Base-by-base conservation (phyloP, 768 basidiomycete genomes). In the Chalciporus piperatus region DNA sequence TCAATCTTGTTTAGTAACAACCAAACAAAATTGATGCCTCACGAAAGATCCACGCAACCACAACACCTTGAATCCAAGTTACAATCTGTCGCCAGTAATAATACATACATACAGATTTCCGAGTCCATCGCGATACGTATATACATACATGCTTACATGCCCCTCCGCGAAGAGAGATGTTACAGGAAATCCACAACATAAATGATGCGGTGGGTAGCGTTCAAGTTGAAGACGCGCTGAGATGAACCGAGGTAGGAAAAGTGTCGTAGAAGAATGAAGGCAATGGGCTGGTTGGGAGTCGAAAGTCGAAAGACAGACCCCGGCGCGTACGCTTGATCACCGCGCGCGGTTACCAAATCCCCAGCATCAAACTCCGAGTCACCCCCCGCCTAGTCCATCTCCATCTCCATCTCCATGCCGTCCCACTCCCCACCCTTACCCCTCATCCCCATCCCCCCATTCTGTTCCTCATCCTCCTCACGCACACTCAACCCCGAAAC, bases 371-470 rank as follows among this genome's bases (percentile, higher is more conserved):
- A 2, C 3, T 3, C 20, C 22, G 22, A 4, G 22, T 22, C 22
- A n/a, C n/a, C n/a, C 16, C 45, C 30, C 19, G 41, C 41, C 53
- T 41, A 63, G 22, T 59, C 64, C 67, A 68, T 70, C 23, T 66
- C 67, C 66, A 68, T 68, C 1, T 70, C 87, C 82, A 89, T 86
- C 52, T 77, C 76, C 70, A 73, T 68, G 45, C 77, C 71, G 47
- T 75, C 70, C 73, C 70, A 76, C 59, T 58, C 59, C 52, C 59
- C 57, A 50, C 54, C 47, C 33, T n/a, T 55, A 47, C 53, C 45
- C 57, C n/a, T 39, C 16, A 38, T 11, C 23, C 55, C 33, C 11
- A 28, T 23, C 1, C 27, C 20, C 20, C 35, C 63, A 19, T 22
- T 64, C 53, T 74, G 72, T 47, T 73, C 72, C 58, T 78, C 82